A percentile compares a stretch with the other conserved stretches of the same genome.
phyloP scores from a whole-genome alignment of 352 stramenopile species.

The Phytophthora sansomeana region DNA sequence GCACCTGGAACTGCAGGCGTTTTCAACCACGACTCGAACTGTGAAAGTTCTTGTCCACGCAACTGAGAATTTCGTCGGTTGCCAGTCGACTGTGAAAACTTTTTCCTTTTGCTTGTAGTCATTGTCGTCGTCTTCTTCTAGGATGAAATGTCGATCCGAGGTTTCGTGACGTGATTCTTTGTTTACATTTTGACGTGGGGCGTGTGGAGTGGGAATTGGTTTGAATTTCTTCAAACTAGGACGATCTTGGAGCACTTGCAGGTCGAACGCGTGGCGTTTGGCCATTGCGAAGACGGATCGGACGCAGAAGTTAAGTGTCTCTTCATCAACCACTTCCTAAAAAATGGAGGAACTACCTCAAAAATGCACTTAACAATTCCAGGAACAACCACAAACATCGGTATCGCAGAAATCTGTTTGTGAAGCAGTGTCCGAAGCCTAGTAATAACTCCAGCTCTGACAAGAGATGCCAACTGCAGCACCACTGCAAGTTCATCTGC shows the following conservation, averaged over 20 bases:
- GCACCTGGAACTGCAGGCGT: conserved; percentile 45
- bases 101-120: not conserved
- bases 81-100: not conserved
- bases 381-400: too few species aligned
- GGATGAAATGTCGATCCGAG: not conserved
- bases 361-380: too few species aligned
- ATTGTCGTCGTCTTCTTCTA: conserved; percentile 9
- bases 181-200: conserved; percentile 11
- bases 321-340: conserved; percentile 16
- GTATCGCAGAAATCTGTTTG: too few species aligned
- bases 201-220: conserved; percentile 7
- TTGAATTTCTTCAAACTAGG: conserved; percentile 29
- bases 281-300: conserved; percentile 17
- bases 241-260: conserved; percentile 31
- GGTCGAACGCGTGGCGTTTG: conserved; percentile 41
- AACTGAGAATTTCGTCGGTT: conserved; percentile 8
- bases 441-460: conserved; percentile 9
- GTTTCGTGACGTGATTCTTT: conserved; percentile 6
- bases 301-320: conserved; percentile 12
- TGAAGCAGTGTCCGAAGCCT: conserved; percentile 22
- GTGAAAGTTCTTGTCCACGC: conserved; percentile 18
- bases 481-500: conserved; percentile 17
- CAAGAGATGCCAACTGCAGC: conserved; percentile 21
- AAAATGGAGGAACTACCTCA: too few species aligned
- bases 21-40: conserved; percentile 62